Evolutionary conservation across 495 filamentous ascomycete species (phyloP), one percentile per base, ranked within the genome.

Genomic region (Paragyromitra xinjiangensis): DNA sequence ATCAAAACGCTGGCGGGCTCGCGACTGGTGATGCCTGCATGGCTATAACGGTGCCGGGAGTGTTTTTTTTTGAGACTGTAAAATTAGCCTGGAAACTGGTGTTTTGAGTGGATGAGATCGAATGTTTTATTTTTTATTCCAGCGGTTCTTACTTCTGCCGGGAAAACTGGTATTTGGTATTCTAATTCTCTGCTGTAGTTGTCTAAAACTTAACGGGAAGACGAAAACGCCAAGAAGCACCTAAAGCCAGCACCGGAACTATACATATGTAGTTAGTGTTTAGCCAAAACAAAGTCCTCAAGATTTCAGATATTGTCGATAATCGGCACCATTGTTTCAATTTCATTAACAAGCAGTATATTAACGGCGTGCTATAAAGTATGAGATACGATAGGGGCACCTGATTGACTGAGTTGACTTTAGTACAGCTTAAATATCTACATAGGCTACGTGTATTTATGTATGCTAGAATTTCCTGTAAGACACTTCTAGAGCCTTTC

Each of bases 21-120:
- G 26, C 3, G 6, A 11, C 8, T 42, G 29, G 29, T 34, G 3
- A 34, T 22, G 19, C 19, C 19, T 22, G 19, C 19, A 22, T 39
- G 1, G 58, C 29, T 39, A 12, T 61, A 0, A 2, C 14, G 24
- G 6, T 39, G 7, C 37, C 22, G 8, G 37, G 22, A 3, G 4
- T 34, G 29, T 34, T 34, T 34, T 40, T 16, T 63, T 63, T 63
- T 63, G 59, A 16, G 59, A 42, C 9, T 44, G 37, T 63, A 63
- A 12, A 42, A 37, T 42, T 34, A 63, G 16, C 6, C 11, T 63
- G 37, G 59, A 42, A 42, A 61, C 12, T 4, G 59, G 59, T 63
- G 59, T 63, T 63, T 42, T 63, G 59, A 19, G 42, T 8, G 8
- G 59, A 42, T 24, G 59, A 9, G n/a, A 22, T 63, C 24, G 11